A percentile compares a stretch with the other conserved stretches of the same genome.
These are phyloP conservation scores for Vaccinium myrtillus DNA, from an alignment of 148 eudicot genomes.

Conservation along the genomic window DNA sequence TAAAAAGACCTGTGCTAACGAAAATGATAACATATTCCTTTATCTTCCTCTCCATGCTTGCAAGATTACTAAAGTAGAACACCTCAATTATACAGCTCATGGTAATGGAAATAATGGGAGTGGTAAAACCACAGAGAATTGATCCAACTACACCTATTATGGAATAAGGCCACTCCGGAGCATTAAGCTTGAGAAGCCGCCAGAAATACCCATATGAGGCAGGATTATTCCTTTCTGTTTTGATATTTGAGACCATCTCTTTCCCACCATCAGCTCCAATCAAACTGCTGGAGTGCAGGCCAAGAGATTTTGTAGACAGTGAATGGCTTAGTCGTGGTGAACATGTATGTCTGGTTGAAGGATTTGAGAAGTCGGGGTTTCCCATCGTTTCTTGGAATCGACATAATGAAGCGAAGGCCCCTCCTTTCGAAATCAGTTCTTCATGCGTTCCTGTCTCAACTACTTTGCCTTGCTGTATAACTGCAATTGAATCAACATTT, in stretches of 20 bases:
- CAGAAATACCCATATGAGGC: slow-evolving; percentile 78
- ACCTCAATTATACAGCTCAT: slow-evolving; percentile 99
- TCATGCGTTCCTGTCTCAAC: slow-evolving; percentile 93
- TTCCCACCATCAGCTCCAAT: slow-evolving; percentile 90
- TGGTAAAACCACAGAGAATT: slow-evolving; percentile 84
- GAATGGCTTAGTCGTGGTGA: slow-evolving; percentile 77
- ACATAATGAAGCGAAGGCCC: slow-evolving; percentile 77
- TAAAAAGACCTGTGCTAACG: slow-evolving; percentile 88
- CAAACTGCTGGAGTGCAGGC: slow-evolving; percentile 93
- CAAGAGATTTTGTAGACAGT: slow-evolving; percentile 78
- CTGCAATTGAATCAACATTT: slow-evolving; percentile 88
- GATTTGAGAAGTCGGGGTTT: slow-evolving; percentile 77
- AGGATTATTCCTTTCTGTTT: slow-evolving; percentile 73
- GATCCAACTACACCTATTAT: slow-evolving; percentile 95
- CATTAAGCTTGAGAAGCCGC: slow-evolving; percentile 79
- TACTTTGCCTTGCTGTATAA: slow-evolving; percentile 87
- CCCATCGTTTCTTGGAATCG: slow-evolving; percentile 98
- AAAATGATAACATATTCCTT: slow-evolving; percentile 94
- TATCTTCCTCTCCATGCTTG: slow-evolving; percentile 89
- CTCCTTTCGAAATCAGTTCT: slow-evolving; percentile 77
- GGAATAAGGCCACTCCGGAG: slow-evolving; percentile 98
- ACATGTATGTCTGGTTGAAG: slow-evolving; percentile 76
- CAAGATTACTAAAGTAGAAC: slow-evolving; percentile 70
- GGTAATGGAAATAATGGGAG: slow-evolving; percentile 87
- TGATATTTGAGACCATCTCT: slow-evolving; percentile 90